Conservation (phyloP, 352 stramenopile genomes). For the Blastocystis sp. region DNA sequence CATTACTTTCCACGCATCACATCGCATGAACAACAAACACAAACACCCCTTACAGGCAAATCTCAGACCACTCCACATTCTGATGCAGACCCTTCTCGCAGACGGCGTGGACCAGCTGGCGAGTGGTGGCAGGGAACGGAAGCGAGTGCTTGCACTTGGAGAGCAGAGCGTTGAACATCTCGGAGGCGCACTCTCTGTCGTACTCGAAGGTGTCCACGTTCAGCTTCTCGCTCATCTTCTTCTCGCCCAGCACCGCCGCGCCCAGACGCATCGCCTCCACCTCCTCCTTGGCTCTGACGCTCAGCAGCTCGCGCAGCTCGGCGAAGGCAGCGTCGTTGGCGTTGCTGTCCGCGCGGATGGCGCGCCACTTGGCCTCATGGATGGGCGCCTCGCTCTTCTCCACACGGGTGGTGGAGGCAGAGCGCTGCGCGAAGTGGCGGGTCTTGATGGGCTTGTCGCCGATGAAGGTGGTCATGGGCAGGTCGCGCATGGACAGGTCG, state of each 20-base stretch:
- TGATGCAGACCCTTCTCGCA: not conserved
- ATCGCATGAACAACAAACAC: not conserved
- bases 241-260: slow-evolving; percentile 24
- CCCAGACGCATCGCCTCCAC: slow-evolving; percentile 57
- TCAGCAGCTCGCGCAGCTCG: not conserved
- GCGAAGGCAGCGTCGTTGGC: not conserved
- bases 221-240: slow-evolving; percentile 14
- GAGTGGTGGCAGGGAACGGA: slow-evolving; percentile 17
- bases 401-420: not conserved
- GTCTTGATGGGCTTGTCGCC: not conserved
- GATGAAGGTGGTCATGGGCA: not conserved
- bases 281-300: slow-evolving; percentile 5
- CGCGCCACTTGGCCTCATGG: slow-evolving; percentile 24
- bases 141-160: slow-evolving; percentile 11
- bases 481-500: not conserved
- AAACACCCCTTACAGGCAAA: not conserved
- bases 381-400: not conserved
- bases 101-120: slow-evolving; percentile 26
- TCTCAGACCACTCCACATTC: not conserved
- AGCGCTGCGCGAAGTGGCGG: not conserved
- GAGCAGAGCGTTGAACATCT: slow-evolving; percentile 24
- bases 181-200: not conserved
- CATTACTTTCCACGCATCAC: no score
- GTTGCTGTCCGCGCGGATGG: slow-evolving; percentile 3
- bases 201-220: not conserved